Evolutionary conservation across 192 early-diverging fungal species (phyloP).

Genomic region (Funneliformis geosporum): DNA sequence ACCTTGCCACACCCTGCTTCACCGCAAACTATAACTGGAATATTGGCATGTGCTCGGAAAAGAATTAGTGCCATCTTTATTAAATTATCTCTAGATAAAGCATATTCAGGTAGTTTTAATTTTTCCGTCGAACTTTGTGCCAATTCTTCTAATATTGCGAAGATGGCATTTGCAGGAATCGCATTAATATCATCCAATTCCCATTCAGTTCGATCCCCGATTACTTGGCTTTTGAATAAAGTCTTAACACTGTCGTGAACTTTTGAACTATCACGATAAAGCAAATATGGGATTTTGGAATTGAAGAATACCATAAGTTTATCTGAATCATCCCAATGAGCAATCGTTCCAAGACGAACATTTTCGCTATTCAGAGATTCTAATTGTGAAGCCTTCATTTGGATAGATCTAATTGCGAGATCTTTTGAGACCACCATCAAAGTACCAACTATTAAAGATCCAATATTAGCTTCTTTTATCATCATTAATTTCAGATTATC

Average conservation of each 20-base stretch:
- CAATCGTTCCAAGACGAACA: neutral
- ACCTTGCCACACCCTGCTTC: neutral
- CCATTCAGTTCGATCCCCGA: neutral
- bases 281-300: neutral
- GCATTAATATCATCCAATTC: neutral
- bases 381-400: neutral
- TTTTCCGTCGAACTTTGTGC: constrained; percentile 13
- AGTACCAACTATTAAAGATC: neutral
- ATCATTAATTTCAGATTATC: constrained; percentile 15
- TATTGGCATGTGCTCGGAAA: neutral
- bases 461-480: neutral
- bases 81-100: neutral
- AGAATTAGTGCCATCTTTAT: constrained; percentile 29
- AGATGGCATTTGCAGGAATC: neutral
- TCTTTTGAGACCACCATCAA: constrained; percentile 13
- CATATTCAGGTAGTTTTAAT: neutral
- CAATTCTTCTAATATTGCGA: constrained; percentile 1
- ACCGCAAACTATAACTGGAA: constrained; percentile 27
- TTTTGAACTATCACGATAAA: constrained; percentile 2
- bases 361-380: neutral
- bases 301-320: constrained; percentile 16
- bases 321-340: neutral
- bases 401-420: neutral
- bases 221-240: neutral
- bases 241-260: neutral